A percentile compares a stretch with the other conserved stretches of the same genome.
These are phyloP conservation scores for Rubroboletus pulcherrimus DNA, from an alignment of 768 basidiomycete genomes.

Conservation along the genomic window DNA sequence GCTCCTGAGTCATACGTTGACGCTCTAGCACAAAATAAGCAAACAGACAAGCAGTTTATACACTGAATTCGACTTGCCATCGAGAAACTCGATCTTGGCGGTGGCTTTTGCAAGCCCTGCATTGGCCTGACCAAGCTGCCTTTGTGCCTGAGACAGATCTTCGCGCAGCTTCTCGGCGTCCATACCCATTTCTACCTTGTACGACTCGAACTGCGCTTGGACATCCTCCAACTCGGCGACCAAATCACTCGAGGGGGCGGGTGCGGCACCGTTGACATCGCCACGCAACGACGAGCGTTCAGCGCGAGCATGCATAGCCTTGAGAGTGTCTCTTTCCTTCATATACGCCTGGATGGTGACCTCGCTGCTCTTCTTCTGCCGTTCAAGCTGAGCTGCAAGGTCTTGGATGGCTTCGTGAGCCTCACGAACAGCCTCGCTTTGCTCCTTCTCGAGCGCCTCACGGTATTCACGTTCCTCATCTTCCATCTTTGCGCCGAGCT, in stretches of 20 bases:
- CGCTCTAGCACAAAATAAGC: slow-evolving; percentile 46
- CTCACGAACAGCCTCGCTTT: slow-evolving; percentile 76
- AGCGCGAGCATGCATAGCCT: slow-evolving; percentile 62
- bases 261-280: slow-evolving; percentile 26
- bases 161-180: slow-evolving; percentile 74
- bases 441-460: slow-evolving; percentile 66
- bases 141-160: slow-evolving; percentile 59
- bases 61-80: slow-evolving; percentile 45
- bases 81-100: slow-evolving; percentile 74
- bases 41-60: background rate
- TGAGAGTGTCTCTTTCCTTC: slow-evolving; percentile 86
- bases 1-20: slow-evolving; percentile 67
- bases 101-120: slow-evolving; percentile 78
- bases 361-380: slow-evolving; percentile 68
- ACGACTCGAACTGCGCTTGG: slow-evolving; percentile 77
- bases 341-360: slow-evolving; percentile 73
- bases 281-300: slow-evolving; percentile 30
- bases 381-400: slow-evolving; percentile 73
- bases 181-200: slow-evolving; percentile 73
- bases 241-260: slow-evolving; percentile 35
- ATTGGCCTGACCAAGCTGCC: slow-evolving; percentile 61
- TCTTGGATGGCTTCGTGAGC: slow-evolving; percentile 85
- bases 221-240: slow-evolving; percentile 65
- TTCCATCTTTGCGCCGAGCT: slow-evolving; percentile 83
- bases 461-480: slow-evolving; percentile 74